Conservation (phyloP, 139 green algal species). For the Microglena sp. region DNA sequence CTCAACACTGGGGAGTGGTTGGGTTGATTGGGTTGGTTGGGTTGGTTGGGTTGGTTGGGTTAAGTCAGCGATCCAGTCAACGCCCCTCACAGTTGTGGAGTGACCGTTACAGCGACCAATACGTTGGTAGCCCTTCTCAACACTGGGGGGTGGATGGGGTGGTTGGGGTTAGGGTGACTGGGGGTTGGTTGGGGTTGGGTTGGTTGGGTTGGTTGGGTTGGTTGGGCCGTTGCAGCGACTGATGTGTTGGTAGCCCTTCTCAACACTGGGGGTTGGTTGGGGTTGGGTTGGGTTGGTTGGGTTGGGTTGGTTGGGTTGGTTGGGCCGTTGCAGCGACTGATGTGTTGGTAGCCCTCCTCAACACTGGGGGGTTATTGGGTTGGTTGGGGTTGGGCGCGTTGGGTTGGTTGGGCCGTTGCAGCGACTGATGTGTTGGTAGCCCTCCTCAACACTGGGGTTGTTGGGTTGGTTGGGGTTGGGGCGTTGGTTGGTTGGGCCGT, state of each 20-base stretch:
- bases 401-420: too few relatives aligned
- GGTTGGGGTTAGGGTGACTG: too few relatives aligned
- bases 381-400: neutral
- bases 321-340: slow-evolving; percentile 29
- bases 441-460: slow-evolving; percentile 20
- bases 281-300: too few relatives aligned
- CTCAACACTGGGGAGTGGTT: slow-evolving; percentile 12
- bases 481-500: too few relatives aligned
- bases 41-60: too few relatives aligned
- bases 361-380: slow-evolving; percentile 7
- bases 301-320: too few relatives aligned
- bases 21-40: neutral
- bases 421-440: slow-evolving; percentile 29
- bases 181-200: too few relatives aligned
- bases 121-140: slow-evolving; percentile 31
- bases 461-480: neutral
- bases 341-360: slow-evolving; percentile 28
- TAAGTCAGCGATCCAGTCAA: slow-evolving; percentile 57
- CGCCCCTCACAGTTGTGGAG: slow-evolving; percentile 37
- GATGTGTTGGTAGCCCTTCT: slow-evolving; percentile 24
- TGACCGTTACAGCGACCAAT: slow-evolving; percentile 32
- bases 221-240: slow-evolving; percentile 22
- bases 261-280: slow-evolving; percentile 10
- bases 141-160: slow-evolving; percentile 9
- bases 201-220: too few relatives aligned